These are phyloP conservation scores for Dioscorea zingiberensis DNA, from an alignment of 106 monocot genomes.

Conservation along the genomic window DNA sequence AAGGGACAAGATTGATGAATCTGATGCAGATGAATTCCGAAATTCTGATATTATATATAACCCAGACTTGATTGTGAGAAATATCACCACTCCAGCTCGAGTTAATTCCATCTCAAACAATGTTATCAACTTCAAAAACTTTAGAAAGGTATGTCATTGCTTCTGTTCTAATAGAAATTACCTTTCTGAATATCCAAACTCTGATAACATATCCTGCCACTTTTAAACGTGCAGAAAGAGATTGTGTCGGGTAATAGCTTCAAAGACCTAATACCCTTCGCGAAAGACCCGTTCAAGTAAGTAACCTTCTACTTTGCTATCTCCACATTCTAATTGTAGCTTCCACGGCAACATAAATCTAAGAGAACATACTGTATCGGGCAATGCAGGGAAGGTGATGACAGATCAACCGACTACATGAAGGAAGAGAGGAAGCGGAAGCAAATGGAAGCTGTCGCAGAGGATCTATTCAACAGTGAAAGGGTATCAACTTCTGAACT, in stretches of 20 bases:
- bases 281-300: conserved; percentile 88
- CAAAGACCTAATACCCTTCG: conserved; percentile 70
- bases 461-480: conserved; percentile 87
- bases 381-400: conserved; percentile 7
- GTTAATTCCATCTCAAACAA: conserved; percentile 11
- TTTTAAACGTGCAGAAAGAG: conserved; percentile 29
- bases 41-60: conserved; percentile 80
- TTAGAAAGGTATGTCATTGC: conserved; percentile 66
- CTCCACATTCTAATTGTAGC: too few relatives aligned
- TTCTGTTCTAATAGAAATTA: neutral
- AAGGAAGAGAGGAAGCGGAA: conserved; percentile 81
- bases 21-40: conserved; percentile 36
- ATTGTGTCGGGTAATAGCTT: conserved; percentile 66
- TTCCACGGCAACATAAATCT: too few relatives aligned
- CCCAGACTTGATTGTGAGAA: conserved; percentile 60
- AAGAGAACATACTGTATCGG: conserved; percentile 59
- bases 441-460: conserved; percentile 83
- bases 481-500: conserved; percentile 35
- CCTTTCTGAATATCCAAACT: too few relatives aligned
- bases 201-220: too few relatives aligned
- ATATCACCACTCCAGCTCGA: conserved; percentile 6
- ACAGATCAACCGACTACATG: conserved; percentile 27
- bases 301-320: neutral
- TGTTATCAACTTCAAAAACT: conserved; percentile 69
- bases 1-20: conserved; percentile 33